Percentiles rank a stretch among this genome's conserved stretches.
phyloP scores from a whole-genome alignment of 176 grass and related monocot genomes.

The Pontederia paniculata region DNA sequence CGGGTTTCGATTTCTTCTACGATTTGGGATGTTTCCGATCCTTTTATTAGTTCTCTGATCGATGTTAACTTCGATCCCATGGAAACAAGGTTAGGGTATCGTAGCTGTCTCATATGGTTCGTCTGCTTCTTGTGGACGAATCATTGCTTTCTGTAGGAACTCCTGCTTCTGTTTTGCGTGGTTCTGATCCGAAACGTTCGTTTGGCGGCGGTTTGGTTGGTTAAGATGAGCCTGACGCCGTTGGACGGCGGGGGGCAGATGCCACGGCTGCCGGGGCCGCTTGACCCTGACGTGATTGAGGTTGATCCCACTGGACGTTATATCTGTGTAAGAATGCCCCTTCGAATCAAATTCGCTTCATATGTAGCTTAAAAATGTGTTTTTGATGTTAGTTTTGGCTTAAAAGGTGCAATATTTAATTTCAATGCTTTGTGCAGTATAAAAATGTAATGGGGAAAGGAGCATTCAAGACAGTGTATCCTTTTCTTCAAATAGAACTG shows the following conservation, averaged over 20 bases:
- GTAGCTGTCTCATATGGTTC: no score
- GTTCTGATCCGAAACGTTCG: no score
- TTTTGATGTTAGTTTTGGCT: background rate
- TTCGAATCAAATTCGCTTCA: background rate
- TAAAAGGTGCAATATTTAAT: background rate
- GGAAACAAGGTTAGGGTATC: no score
- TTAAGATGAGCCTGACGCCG: background rate
- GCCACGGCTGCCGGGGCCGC: conserved; percentile 27
- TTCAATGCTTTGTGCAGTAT: conserved; percentile 14
- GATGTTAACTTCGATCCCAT: no score
- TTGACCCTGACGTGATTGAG: conserved; percentile 34
- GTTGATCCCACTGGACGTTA: conserved; percentile 40
- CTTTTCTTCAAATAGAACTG: conserved; percentile 4
- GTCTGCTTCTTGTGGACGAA: no score
- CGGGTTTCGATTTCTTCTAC: no score
- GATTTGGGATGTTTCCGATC: no score
- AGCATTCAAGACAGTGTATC: conserved; percentile 39
- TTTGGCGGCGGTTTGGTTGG: no score
- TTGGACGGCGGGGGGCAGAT: conserved; percentile 6
- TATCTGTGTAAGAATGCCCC: conserved; percentile 18
- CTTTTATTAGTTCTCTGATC: no score
- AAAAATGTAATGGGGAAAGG: conserved; percentile 19
- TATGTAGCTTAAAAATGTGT: background rate
- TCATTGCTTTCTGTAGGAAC: no score
- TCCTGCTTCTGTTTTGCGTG: no score